Conservation (phyloP, 257 asterid genomes). For the Nicotiana noctiflora region DNA sequence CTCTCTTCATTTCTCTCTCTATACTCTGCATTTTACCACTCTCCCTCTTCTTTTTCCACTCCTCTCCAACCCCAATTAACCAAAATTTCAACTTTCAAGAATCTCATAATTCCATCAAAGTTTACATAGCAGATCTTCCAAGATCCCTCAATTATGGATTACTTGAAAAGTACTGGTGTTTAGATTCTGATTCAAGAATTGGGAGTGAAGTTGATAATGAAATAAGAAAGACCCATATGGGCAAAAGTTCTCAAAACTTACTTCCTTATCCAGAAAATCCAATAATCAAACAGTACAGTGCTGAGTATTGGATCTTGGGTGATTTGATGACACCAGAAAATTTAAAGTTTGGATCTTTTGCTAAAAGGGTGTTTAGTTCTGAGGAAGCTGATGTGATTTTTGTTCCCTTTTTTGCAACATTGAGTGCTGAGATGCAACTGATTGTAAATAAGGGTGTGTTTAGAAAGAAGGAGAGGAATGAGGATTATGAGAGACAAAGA, state of each 20-base stretch:
- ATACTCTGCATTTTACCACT: slow-evolving; percentile 28
- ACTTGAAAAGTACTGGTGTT: slow-evolving; percentile 62
- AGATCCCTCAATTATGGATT: slow-evolving; percentile 90
- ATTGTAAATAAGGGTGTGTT: slow-evolving; percentile 63
- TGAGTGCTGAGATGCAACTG: slow-evolving; percentile 91
- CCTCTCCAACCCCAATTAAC: slow-evolving; percentile 18
- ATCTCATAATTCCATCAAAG: slow-evolving; percentile 40
- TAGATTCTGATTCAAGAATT: slow-evolving; percentile 51
- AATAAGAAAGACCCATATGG: slow-evolving; percentile 43
- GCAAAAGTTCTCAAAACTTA: slow-evolving; percentile 16
- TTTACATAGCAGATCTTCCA: slow-evolving; percentile 66
- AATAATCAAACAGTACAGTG: slow-evolving; percentile 85
- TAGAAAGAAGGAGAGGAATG: slow-evolving; percentile 80
- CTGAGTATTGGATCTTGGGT: slow-evolving; percentile 95
- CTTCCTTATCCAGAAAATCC: slow-evolving; percentile 84
- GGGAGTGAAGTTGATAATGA: slow-evolving; percentile 85
- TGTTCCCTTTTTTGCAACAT: slow-evolving; percentile 86
- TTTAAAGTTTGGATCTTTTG: slow-evolving; percentile 46
- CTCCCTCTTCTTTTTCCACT: slow-evolving; percentile 37
- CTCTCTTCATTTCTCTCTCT: slow-evolving; percentile 47
- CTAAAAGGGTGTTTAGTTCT: slow-evolving; percentile 49
- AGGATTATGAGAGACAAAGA: slow-evolving; percentile 78
- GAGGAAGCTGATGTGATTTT: slow-evolving; percentile 79
- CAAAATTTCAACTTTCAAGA: slow-evolving; percentile 28
- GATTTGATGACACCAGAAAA: slow-evolving; percentile 53